Conservation (phyloP, 345 rosid genomes). For the Bruguiera parviflora region DNA sequence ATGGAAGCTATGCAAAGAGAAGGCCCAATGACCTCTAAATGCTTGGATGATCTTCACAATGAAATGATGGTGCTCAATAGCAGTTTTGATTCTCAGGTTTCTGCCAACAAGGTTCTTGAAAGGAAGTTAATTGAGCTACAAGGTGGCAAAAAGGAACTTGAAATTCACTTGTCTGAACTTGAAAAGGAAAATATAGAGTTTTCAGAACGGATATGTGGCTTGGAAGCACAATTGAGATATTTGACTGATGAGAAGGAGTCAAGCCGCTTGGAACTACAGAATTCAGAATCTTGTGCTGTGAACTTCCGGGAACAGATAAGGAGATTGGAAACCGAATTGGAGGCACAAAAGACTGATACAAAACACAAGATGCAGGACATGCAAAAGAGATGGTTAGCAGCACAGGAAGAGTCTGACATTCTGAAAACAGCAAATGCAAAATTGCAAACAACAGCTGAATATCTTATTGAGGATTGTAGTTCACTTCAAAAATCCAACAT, state of each 20-base stretch:
- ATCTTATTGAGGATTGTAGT: constrained; percentile 54
- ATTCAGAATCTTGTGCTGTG: constrained; percentile 37
- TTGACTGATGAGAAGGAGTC: constrained; percentile 53
- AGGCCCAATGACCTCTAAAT: constrained; percentile 23
- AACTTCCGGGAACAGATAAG: constrained; percentile 42
- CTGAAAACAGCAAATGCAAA: constrained; percentile 48
- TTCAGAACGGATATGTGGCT: constrained; percentile 51
- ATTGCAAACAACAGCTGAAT: constrained; percentile 53
- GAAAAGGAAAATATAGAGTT: constrained; percentile 57
- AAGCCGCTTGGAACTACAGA: constrained; percentile 47
- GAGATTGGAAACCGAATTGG: constrained; percentile 42
- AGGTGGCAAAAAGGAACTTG: constrained; percentile 40
- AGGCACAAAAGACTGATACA: constrained; percentile 40
- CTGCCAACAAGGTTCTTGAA: constrained; percentile 27
- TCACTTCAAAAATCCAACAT: constrained; percentile 51
- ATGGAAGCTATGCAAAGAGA: constrained; percentile 29
- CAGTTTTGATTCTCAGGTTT: constrained; percentile 30
- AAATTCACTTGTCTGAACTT: constrained; percentile 51
- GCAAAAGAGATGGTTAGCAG: constrained; percentile 47
- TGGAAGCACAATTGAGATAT: constrained; percentile 66
- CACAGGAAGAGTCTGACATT: constrained; percentile 50
- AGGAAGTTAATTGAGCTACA: constrained; percentile 43
- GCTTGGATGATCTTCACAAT: constrained; percentile 34
- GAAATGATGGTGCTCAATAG: constrained; percentile 25
- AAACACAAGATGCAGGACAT: constrained; percentile 43